phyloP scores from a whole-genome alignment of 2,329 filamentous ascomycete genomes.

The Sclerotinia subarctica region DNA sequence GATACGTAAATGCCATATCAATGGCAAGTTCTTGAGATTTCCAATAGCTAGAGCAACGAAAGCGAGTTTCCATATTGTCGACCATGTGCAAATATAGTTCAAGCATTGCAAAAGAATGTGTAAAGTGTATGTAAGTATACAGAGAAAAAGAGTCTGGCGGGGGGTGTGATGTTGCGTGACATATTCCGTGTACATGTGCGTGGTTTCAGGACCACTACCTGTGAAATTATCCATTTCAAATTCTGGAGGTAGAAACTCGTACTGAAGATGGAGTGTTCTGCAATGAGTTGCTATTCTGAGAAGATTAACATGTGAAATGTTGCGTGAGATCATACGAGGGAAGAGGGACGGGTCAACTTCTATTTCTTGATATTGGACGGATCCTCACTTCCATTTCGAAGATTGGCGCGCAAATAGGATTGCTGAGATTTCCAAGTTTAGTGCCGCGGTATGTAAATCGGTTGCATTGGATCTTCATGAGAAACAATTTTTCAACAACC shows the following conservation, averaged over 20 bases:
- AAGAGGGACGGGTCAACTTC: neutral
- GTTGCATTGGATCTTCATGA: neutral
- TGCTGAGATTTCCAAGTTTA: neutral
- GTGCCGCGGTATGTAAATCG: neutral
- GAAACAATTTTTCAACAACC: neutral
- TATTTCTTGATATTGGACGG: neutral
- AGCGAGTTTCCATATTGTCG: constrained; percentile 1
- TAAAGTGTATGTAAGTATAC: neutral
- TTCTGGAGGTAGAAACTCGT: neutral
- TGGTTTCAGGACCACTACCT: neutral
- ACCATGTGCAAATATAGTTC: neutral
- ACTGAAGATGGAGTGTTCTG: neutral
- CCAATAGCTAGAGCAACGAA: constrained; percentile 43
- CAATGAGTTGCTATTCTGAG: constrained; percentile 25
- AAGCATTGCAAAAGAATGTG: neutral
- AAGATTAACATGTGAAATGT: constrained; percentile 2
- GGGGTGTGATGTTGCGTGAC: neutral
- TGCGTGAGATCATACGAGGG: neutral
- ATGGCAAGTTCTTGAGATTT: constrained; percentile 58
- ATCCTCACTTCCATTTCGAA: neutral
- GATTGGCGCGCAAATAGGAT: neutral
- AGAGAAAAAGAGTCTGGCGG: neutral
- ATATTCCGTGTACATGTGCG: neutral
- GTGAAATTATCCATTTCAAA: constrained; percentile 5
- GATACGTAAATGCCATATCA: constrained; percentile 58